Evolutionary conservation across 1,139 yeast species (phyloP).

Genomic region (Arxiozyma heterogenica): DNA sequence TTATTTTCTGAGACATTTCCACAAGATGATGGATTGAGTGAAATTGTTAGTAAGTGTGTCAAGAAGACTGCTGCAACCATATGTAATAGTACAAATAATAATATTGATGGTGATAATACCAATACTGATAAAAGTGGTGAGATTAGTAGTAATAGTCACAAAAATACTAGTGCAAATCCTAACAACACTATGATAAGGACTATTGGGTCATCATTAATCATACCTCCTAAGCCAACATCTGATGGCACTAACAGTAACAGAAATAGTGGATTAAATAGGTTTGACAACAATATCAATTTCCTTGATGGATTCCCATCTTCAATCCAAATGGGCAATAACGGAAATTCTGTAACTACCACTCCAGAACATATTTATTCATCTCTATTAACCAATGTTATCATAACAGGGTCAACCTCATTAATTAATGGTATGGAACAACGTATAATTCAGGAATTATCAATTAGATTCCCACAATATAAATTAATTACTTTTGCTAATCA

Average conservation of each 20-base stretch:
- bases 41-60: constrained; percentile 20
- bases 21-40: constrained; percentile 22
- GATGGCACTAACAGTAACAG: not conserved
- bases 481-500: constrained; percentile 28
- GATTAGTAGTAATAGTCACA: not conserved
- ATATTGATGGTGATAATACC: constrained; percentile 5
- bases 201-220: constrained; percentile 13
- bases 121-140: constrained; percentile 11
- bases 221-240: not conserved
- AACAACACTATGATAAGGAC: constrained; percentile 7
- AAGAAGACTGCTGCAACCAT: constrained; percentile 26
- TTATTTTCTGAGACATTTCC: constrained; percentile 15
- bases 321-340: not conserved
- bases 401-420: constrained; percentile 58
- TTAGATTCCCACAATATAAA: constrained; percentile 28
- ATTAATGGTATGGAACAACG: constrained; percentile 55
- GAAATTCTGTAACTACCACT: not conserved
- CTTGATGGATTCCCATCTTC: not conserved
- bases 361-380: constrained; percentile 17
- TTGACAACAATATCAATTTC: not conserved
- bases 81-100: constrained; percentile 11
- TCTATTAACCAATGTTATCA: constrained; percentile 48
- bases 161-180: not conserved
- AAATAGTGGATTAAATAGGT: not conserved
- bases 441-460: constrained; percentile 43